Conservation (phyloP, 75 land plant genomes). For the Sequoia sempervirens region DNA sequence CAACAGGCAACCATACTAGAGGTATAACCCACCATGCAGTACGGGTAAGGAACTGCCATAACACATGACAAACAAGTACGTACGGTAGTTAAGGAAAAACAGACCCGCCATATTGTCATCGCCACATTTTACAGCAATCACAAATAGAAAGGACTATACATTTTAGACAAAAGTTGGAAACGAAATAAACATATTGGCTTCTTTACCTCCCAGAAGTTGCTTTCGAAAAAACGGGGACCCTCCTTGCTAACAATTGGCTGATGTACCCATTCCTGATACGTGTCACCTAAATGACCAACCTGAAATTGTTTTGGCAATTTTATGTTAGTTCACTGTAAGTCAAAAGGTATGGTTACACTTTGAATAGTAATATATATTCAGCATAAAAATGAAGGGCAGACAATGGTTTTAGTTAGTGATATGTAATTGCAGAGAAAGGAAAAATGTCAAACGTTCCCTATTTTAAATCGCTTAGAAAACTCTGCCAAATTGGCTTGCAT, state of each 20-base stretch:
- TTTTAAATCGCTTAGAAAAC: neutral
- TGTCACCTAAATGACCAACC: slow-evolving; percentile 96
- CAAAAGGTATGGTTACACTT: neutral
- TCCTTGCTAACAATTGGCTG: slow-evolving; percentile 84
- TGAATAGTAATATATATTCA: neutral
- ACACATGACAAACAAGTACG: neutral
- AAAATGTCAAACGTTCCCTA: neutral
- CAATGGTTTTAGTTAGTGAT: neutral
- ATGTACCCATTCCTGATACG: slow-evolving; percentile 92
- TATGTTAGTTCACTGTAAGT: neutral
- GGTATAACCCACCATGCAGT: slow-evolving; percentile 94
- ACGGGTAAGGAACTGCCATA: slow-evolving; percentile 66
- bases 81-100: neutral
- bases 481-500: neutral
- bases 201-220: slow-evolving; percentile 69
- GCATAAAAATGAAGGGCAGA: neutral
- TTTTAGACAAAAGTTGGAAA: neutral
- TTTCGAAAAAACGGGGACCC: slow-evolving; percentile 83
- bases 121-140: neutral
- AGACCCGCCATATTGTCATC: neutral
- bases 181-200: neutral
- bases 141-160: neutral
- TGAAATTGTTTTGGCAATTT: slow-evolving; percentile 12
- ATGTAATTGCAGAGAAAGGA: neutral
- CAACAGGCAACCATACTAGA: slow-evolving; percentile 84